Evolutionary conservation across 2,329 filamentous ascomycete genomes (phyloP).

Genomic region (Fusarium penzigii): DNA sequence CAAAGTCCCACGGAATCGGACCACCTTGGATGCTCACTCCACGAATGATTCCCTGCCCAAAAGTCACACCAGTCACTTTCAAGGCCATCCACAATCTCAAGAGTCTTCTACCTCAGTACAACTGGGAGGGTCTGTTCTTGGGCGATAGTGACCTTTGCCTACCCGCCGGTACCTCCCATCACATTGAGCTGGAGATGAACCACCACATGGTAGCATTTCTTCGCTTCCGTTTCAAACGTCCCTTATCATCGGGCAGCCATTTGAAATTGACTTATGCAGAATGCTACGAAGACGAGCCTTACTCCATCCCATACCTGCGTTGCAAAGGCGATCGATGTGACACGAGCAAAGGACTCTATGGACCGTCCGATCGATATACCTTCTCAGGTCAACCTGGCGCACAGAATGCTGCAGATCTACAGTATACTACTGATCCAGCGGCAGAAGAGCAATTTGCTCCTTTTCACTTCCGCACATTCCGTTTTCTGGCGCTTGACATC

Average conservation of each 20-base stretch:
- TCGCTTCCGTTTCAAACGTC: background rate
- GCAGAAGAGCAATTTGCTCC: background rate
- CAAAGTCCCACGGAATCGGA: background rate
- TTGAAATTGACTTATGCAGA: constrained; percentile 2
- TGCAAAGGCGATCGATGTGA: background rate
- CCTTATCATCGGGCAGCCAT: background rate
- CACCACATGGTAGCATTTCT: background rate
- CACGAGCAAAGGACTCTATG: background rate
- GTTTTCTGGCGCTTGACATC: background rate
- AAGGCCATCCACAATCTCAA: background rate
- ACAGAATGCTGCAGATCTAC: background rate
- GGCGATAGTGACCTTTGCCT: background rate
- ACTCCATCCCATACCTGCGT: background rate
- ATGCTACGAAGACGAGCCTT: constrained; percentile 5
- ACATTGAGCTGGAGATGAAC: background rate
- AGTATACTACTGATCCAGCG: background rate
- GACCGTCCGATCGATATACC: background rate
- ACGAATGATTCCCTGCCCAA: background rate
- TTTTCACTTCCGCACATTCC: constrained; percentile 8
- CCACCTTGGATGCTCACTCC: constrained; percentile 1
- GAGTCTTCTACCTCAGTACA: background rate
- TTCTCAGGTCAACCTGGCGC: background rate
- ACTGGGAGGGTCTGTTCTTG: background rate
- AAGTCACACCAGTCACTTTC: background rate
- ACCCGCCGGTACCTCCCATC: background rate